Conservation (phyloP, 1,284 basidiomycete genomes). For the Vanrija sp. region DNA sequence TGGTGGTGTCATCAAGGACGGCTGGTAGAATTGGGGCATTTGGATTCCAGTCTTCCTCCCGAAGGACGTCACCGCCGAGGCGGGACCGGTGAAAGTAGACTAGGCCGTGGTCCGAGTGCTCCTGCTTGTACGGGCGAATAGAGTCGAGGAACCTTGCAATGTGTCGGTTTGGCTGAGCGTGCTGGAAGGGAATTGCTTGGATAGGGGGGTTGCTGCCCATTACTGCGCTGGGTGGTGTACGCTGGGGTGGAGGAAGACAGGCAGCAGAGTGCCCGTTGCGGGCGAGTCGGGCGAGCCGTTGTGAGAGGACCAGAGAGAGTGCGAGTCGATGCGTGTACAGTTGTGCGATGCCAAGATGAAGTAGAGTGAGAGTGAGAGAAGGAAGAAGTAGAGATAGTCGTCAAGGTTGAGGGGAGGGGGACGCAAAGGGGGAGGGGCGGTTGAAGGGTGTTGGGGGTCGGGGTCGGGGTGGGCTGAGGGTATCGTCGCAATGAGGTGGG, state of each 20-base stretch:
- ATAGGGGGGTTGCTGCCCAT: constrained; percentile 19
- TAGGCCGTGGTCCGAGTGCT: constrained; percentile 3
- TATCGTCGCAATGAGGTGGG: too few relatives aligned
- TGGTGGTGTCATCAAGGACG: background rate
- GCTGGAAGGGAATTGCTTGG: constrained; percentile 8
- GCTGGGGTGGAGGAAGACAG: background rate
- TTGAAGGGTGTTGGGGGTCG: too few relatives aligned
- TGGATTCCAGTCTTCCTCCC: constrained; percentile 16
- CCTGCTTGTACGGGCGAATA: background rate
- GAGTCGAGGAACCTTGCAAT: constrained; percentile 10
- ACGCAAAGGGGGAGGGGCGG: too few relatives aligned
- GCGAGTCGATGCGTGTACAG: too few relatives aligned
- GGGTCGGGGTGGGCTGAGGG: too few relatives aligned
- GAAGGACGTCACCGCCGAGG: background rate
- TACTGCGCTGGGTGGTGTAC: background rate
- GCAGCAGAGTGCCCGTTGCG: background rate
- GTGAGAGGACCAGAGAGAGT: too few relatives aligned
- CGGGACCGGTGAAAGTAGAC: background rate
- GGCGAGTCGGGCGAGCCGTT: too few relatives aligned
- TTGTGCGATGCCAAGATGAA: too few relatives aligned
- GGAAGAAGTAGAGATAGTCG: too few relatives aligned
- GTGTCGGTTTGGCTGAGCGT: constrained; percentile 11
- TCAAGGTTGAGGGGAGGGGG: too few relatives aligned
- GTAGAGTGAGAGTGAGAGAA: too few relatives aligned
- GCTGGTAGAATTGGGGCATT: background rate